phyloP scores from a whole-genome alignment of 331 rosid species.

The Saraca asoca region DNA sequence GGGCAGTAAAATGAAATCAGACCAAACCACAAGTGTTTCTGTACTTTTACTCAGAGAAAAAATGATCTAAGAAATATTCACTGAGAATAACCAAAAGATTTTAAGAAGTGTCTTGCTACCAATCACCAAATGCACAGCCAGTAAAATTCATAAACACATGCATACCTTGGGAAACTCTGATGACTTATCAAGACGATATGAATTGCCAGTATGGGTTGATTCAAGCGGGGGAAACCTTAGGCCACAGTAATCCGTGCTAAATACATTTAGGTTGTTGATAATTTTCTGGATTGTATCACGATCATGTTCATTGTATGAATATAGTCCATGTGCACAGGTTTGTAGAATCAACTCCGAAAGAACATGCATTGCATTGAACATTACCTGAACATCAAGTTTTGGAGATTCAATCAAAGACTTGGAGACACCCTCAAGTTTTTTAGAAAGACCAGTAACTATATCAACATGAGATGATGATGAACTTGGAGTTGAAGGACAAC shows the following conservation, averaged over 20 bases:
- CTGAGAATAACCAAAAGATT: conserved; percentile 2
- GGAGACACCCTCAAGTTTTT: conserved; percentile 41
- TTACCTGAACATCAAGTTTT: conserved; percentile 38
- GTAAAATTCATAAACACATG: conserved; percentile 19
- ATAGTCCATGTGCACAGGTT: conserved; percentile 36
- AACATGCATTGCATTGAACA: conserved; percentile 51
- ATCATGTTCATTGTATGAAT: conserved; percentile 43
- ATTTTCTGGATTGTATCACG: conserved; percentile 43
- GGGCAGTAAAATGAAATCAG: too few relatives aligned
- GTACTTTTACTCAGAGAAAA: too few relatives aligned
- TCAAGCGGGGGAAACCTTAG: conserved; percentile 40
- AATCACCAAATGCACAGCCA: neutral
- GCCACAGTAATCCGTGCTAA: conserved; percentile 36
- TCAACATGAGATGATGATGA: conserved; percentile 36
- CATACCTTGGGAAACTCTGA: conserved; percentile 55
- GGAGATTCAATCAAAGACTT: conserved; percentile 50
- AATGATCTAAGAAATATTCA: neutral
- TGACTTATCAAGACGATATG: conserved; percentile 37
- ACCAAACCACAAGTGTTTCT: too few relatives aligned
- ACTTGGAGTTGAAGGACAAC: conserved; percentile 25
- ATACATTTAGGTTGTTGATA: conserved; percentile 49
- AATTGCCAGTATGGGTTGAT: conserved; percentile 36
- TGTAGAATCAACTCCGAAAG: conserved; percentile 62
- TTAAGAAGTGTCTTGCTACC: neutral
- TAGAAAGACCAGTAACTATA: conserved; percentile 36